A percentile compares a stretch with the other conserved stretches of the same genome.
Conservation (phyloP, 257 asterid genomes). For the Verbena officinalis region DNA sequence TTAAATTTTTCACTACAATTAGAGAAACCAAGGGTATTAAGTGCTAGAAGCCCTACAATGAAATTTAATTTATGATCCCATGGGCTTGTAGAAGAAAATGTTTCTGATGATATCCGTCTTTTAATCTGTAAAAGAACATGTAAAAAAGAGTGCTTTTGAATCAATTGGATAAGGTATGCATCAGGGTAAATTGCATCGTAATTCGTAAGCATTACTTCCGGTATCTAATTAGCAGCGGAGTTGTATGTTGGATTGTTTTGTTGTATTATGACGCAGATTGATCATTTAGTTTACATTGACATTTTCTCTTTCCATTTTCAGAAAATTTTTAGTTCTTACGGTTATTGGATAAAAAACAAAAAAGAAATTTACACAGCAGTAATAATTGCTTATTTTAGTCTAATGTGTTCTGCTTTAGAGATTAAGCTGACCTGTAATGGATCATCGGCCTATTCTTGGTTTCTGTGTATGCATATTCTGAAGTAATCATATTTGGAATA, state of each 20-base stretch:
- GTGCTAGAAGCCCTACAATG: too few species aligned
- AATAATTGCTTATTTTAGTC: background rate
- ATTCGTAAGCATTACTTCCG: background rate
- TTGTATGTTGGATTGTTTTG: background rate
- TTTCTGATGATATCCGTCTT: background rate
- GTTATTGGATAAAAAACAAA: background rate
- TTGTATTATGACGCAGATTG: slow-evolving; percentile 3
- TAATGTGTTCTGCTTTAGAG: background rate
- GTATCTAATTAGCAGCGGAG: background rate
- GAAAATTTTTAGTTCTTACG: background rate
- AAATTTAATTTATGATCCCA: background rate
- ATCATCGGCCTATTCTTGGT: slow-evolving; percentile 1
- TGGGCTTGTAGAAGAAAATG: slow-evolving; percentile 2
- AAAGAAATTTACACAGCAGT: too few species aligned
- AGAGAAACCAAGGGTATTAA: too few species aligned
- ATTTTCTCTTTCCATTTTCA: background rate
- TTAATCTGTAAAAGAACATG: background rate
- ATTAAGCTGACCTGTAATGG: background rate
- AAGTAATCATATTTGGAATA: background rate
- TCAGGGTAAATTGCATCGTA: background rate
- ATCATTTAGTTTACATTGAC: background rate
- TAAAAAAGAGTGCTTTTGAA: background rate
- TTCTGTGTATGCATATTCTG: slow-evolving; percentile 8
- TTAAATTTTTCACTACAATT: too few species aligned
- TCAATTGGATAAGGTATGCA: background rate